Conservation (phyloP, 768 basidiomycete genomes). For the Pulveroboletus sp. region DNA sequence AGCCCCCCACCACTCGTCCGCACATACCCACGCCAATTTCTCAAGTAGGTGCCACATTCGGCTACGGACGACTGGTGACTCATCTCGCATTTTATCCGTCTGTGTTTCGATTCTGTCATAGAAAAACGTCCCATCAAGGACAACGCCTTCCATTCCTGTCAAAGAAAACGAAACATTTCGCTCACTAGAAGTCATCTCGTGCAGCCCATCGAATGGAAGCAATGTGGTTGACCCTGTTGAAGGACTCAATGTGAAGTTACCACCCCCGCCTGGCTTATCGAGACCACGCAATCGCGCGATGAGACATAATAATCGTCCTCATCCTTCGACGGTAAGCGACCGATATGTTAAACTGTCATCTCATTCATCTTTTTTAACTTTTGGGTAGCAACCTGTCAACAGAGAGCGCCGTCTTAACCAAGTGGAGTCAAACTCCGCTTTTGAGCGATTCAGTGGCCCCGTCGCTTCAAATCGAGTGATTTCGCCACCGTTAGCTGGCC, state of each 20-base stretch:
- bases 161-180: background rate
- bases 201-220: background rate
- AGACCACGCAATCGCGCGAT: background rate
- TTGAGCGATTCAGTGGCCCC: constrained; percentile 7
- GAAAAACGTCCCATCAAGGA: background rate
- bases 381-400: constrained; percentile 2
- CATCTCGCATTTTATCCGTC: constrained; percentile 4
- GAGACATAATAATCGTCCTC: background rate
- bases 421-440: background rate
- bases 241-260: background rate
- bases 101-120: background rate
- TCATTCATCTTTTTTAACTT: background rate
- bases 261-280: constrained; percentile 10
- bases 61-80: background rate
- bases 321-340: constrained; percentile 2
- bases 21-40: background rate
- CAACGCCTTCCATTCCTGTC: no score
- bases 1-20: background rate
- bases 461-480: background rate
- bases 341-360: background rate
- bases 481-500: constrained; percentile 6
- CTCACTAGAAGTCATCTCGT: background rate
- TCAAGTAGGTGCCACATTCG: constrained; percentile 1
- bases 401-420: background rate
- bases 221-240: background rate